Evolutionary conservation across 163 green algal species (phyloP).

Genomic region (Scenedesmus sp.): DNA sequence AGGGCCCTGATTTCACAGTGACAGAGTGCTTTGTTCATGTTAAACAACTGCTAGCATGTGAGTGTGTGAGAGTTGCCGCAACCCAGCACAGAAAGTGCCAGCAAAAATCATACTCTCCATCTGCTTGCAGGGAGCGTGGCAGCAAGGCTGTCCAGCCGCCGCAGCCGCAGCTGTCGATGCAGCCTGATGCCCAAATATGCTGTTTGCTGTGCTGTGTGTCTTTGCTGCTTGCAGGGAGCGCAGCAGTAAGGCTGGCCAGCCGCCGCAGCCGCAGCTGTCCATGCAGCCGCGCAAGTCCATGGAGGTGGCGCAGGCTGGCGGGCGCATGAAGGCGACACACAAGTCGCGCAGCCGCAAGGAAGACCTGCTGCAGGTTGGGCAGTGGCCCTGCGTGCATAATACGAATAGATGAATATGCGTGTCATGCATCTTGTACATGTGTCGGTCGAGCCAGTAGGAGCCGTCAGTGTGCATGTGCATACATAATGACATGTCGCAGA

Average conservation of each 20-base stretch:
- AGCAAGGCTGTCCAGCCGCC: not conserved
- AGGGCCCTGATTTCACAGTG: not conserved
- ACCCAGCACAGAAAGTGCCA: no score
- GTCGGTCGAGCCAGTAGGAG: not conserved
- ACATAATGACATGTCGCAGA: no score
- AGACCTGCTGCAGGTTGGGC: conserved; percentile 1
- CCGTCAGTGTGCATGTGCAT: no score
- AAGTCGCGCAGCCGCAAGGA: not conserved
- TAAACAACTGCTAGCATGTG: not conserved
- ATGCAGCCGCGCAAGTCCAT: not conserved
- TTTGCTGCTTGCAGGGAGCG: no score
- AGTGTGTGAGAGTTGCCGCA: no score
- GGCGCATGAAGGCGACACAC: not conserved
- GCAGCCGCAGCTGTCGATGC: not conserved
- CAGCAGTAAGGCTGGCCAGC: not conserved
- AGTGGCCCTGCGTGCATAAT: not conserved
- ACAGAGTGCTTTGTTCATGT: not conserved
- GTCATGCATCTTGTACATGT: not conserved
- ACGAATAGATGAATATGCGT: no score
- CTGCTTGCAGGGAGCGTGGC: not conserved
- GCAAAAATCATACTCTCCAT: not conserved
- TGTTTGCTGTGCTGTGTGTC: no score
- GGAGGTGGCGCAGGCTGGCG: not conserved
- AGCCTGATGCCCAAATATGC: not conserved
- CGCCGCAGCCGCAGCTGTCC: not conserved